These are phyloP conservation scores for Aspergillus hiratsukae DNA, from an alignment of 2,329 filamentous ascomycete genomes.

Conservation along the genomic window DNA sequence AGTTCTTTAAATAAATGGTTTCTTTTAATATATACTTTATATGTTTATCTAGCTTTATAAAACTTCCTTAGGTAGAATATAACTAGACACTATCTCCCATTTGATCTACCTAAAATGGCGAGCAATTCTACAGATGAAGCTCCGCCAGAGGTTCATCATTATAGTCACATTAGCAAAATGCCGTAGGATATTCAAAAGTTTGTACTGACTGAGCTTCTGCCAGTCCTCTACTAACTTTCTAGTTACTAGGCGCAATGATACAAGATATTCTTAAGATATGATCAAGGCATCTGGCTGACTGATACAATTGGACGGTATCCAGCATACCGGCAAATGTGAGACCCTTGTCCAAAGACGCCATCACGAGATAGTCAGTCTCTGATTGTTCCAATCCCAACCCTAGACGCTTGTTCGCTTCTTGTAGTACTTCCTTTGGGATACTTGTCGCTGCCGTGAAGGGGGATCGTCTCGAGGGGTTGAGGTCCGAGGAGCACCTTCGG, in stretches of 20 bases:
- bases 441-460: no score
- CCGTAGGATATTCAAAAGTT: slow-evolving; percentile 83
- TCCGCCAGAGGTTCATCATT: slow-evolving; percentile 59
- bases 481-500: no score
- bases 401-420: no score
- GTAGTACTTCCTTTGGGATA: no score
- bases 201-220: slow-evolving; percentile 18
- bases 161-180: slow-evolving; percentile 64
- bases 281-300: slow-evolving; percentile 84
- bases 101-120: slow-evolving; percentile 9
- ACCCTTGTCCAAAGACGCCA: slow-evolving; percentile 79
- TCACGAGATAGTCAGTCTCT: no score
- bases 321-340: slow-evolving; percentile 74
- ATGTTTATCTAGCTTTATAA: no score
- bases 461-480: no score
- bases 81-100: background rate
- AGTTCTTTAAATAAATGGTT: no score
- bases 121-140: slow-evolving; percentile 22
- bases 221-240: slow-evolving; percentile 1
- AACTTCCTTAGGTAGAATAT: no score
- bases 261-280: slow-evolving; percentile 80
- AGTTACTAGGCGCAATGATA: slow-evolving; percentile 94
- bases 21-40: no score
- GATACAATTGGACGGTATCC: slow-evolving; percentile 40
- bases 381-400: no score